Evolutionary conservation across 345 rosid genomes (phyloP).

Genomic region (Erysimum cheiranthoides): DNA sequence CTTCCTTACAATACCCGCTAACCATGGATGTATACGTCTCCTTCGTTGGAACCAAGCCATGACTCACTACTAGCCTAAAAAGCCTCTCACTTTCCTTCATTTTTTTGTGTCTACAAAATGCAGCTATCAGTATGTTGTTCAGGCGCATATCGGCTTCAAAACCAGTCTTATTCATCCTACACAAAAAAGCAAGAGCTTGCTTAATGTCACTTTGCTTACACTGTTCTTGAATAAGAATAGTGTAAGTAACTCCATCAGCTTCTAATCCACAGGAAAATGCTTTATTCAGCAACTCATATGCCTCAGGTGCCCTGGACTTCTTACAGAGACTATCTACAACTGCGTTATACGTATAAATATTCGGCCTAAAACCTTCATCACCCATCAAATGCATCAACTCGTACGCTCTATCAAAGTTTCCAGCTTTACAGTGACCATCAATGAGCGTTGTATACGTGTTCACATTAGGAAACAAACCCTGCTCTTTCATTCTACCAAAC

Average conservation of each 20-base stretch:
- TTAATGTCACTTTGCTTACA: constrained; percentile 59
- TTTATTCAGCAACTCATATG: constrained; percentile 60
- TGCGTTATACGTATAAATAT: constrained; percentile 68
- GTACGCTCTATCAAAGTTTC: constrained; percentile 70
- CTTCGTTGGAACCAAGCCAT: constrained; percentile 75
- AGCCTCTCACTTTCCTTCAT: constrained; percentile 75
- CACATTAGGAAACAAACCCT: constrained; percentile 72
- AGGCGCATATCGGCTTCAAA: constrained; percentile 65
- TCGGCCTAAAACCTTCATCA: constrained; percentile 65
- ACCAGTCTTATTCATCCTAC: constrained; percentile 74
- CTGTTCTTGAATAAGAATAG: constrained; percentile 79
- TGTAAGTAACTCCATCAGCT: constrained; percentile 78
- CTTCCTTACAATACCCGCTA: constrained; percentile 70
- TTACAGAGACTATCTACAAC: constrained; percentile 67
- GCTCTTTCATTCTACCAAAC: constrained; percentile 81
- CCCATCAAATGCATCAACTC: constrained; percentile 76
- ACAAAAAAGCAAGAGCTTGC: constrained; percentile 59
- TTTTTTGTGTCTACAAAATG: constrained; percentile 69
- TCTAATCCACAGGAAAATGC: constrained; percentile 59
- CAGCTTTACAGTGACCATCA: constrained; percentile 74
- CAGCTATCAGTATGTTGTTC: constrained; percentile 69
- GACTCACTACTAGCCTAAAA: constrained; percentile 54
- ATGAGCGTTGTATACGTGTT: constrained; percentile 77
- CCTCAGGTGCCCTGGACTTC: constrained; percentile 69
- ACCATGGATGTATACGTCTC: constrained; percentile 92